Conservation (phyloP, 169 alveolate species). For the Eimeria praecox region DNA sequence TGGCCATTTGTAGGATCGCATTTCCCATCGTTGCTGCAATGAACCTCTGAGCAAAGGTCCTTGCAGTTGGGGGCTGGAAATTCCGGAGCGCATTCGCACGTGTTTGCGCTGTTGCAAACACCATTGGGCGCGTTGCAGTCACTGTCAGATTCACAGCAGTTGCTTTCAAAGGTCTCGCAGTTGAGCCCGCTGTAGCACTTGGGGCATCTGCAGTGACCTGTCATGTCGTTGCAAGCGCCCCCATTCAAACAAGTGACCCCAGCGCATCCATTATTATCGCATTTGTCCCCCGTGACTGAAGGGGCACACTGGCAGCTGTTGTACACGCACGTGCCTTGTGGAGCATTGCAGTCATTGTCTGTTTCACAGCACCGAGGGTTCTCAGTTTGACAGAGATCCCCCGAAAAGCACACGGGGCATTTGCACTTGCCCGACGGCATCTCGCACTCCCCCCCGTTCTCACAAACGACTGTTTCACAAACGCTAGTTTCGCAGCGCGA, state of each 20-base stretch:
- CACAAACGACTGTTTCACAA: slow-evolving; percentile 50
- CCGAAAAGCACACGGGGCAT: slow-evolving; percentile 66
- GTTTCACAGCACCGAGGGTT: slow-evolving; percentile 65
- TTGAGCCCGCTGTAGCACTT: slow-evolving; percentile 48
- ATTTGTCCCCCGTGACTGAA: slow-evolving; percentile 72
- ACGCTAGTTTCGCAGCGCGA: slow-evolving; percentile 56
- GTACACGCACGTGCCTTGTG: slow-evolving; percentile 60
- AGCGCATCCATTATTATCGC: slow-evolving; percentile 61
- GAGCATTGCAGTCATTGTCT: slow-evolving; percentile 70
- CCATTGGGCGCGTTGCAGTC: slow-evolving; percentile 70
- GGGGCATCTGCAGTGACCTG: slow-evolving; percentile 61
- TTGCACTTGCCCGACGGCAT: slow-evolving; percentile 71
- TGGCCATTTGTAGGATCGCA: slow-evolving; percentile 66
- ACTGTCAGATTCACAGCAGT: slow-evolving; percentile 66
- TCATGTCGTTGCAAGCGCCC: slow-evolving; percentile 62
- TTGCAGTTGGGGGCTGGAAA: slow-evolving; percentile 67
- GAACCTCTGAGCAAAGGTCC: slow-evolving; percentile 60
- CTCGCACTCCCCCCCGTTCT: slow-evolving; percentile 75
- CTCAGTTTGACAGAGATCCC: slow-evolving; percentile 42
- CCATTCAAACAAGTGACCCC: slow-evolving; percentile 77
- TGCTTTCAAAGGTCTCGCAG: slow-evolving; percentile 37
- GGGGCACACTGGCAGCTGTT: slow-evolving; percentile 69
- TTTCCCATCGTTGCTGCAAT: slow-evolving; percentile 63
- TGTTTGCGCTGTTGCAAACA: slow-evolving; percentile 38
- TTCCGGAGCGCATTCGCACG: slow-evolving; percentile 53